Base-by-base conservation (phyloP, 1,139 yeast species). In the Debaryomyces psychrophilus region DNA sequence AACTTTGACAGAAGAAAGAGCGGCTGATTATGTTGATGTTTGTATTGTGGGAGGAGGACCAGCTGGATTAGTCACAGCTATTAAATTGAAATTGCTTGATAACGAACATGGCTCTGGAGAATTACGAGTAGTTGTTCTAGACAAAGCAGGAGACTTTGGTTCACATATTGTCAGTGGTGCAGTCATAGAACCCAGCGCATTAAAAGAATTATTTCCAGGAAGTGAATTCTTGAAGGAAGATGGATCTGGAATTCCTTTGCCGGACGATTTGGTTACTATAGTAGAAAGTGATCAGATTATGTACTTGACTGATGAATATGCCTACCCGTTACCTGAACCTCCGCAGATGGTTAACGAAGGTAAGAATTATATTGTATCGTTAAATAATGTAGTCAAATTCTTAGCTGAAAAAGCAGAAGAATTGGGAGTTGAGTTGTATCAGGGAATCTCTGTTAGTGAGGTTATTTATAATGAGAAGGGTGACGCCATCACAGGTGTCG, bases 41-140 rank as follows among this genome's bases (percentile, higher is more conserved):
- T 88, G 96, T 59, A 90, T 93, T 41, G 96, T 93, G 1, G 99
- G 99, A 33, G 99, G 96, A 36, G 99, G 99, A 0, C 98, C 98
- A 4, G 95, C 98, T 1, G 99, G 99, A 8, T 73, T 93, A 46
- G 93, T 97, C 1, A 86, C 99, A 1, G 99, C 98, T 11, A 93
- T 93, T 52, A 79, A 81, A 53, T 71, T 90, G 56, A 93, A 93
- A 63, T 97, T 90, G 60, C 69, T 92, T 39, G 98, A 93, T 60
- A 71, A 75, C 43, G 87, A 83, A 54, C 66, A 77, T 12, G 93
- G 88, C 2, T 62, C 68, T 14, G 89, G 87, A 6, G 87, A 86
- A 41, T 67, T 87, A 44, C 74, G 99, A 49, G 95, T 93, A 39
- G 85, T 93, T 12, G 92, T 93, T 0, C 73, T 93, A 44, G 99